Evolutionary conservation across 2,329 filamentous ascomycete species (phyloP), one percentile per base, ranked within the genome.

Genomic region (Aspergillus fructus): DNA sequence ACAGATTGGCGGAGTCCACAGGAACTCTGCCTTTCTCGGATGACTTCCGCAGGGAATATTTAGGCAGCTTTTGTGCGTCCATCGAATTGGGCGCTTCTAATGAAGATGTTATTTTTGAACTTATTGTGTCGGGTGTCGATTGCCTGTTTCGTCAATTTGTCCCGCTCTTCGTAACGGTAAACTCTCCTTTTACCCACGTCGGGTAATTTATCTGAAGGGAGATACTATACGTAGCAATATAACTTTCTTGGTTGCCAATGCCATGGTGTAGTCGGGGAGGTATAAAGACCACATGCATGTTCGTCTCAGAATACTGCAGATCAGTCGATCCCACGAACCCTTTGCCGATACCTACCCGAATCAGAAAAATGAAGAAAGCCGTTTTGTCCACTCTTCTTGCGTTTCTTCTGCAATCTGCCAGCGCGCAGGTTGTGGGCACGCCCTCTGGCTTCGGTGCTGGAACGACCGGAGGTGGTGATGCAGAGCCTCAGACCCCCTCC

Each of bases 371-470:
- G 46, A 48, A 37, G 17, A 48, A 34, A 19, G 45, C 9, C 3
- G 5, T 34, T 11, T 33, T 47, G n/a, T 17, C 45, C 27, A 11
- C 27, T 8, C 27, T 47, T 23, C n/a, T 47, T 6, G 49, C 45
- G 11, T 19, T 33, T 33, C 33, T 33, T 24, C 37, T 47, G 27
- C 23, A 27, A 23, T 55, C 47, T 11, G 21, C 24, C n/a, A 45
- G 17, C 15, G 61, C 59, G 13, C 56, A 56, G 17, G 59, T 62
- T 12, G 34, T 48, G 4, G 61, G 61, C 37, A 48, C 56, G 8
- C 41, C 61, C 5, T 55, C 55, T 21, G 59, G 61, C 8, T 62
- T 62, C 30, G 61, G 56, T 5, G 56, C 61, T 23, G 61, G 56
- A 5, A 61, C 59, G 24, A 62, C 61, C 8, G 61, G 61, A 11